phyloP scores from a whole-genome alignment of 495 filamentous ascomycete species.

The Talaromyces trachyspermus region DNA sequence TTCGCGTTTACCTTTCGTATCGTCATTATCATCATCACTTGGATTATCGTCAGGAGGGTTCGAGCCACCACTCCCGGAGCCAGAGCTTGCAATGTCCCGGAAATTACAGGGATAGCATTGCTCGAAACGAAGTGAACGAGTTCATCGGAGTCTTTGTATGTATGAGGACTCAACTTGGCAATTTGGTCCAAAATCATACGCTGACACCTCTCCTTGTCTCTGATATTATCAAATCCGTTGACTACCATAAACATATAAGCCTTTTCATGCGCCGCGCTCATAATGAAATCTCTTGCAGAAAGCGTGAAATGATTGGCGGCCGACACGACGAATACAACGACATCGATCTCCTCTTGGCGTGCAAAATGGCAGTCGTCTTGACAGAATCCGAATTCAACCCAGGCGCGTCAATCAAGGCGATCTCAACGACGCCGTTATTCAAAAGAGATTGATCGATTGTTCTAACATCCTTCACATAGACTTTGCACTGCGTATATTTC shows the following conservation, averaged over 20 bases:
- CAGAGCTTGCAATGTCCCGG: conserved; percentile 33
- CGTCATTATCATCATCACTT: conserved; percentile 32
- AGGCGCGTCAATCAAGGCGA: conserved; percentile 93
- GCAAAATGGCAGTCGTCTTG: conserved; percentile 97
- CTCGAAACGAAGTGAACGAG: conserved; percentile 97
- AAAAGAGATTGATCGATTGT: conserved; percentile 88
- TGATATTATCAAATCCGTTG: conserved; percentile 91
- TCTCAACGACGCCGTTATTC: conserved; percentile 96
- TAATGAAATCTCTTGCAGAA: conserved; percentile 93
- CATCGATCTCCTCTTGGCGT: conserved; percentile 95
- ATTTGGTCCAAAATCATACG: conserved; percentile 91
- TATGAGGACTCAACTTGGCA: conserved; percentile 72
- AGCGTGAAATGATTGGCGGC: conserved; percentile 96
- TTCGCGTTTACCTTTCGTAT: conserved; percentile 35
- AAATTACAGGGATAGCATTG: conserved; percentile 74
- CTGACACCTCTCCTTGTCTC: conserved; percentile 78
- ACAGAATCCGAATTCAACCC: conserved; percentile 92
- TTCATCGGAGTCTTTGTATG: conserved; percentile 86
- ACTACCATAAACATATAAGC: conserved; percentile 99
- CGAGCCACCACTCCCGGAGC: conserved; percentile 41
- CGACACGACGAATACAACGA: conserved; percentile 96
- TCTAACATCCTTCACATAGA: conserved; percentile 89
- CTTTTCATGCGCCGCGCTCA: conserved; percentile 91
- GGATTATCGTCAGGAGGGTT: conserved; percentile 49
- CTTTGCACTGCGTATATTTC: conserved; percentile 88